Evolutionary conservation across 1,139 yeast genomes (phyloP), one percentile per base, ranked within the genome.

Genomic region (Candida sanyaensis): DNA sequence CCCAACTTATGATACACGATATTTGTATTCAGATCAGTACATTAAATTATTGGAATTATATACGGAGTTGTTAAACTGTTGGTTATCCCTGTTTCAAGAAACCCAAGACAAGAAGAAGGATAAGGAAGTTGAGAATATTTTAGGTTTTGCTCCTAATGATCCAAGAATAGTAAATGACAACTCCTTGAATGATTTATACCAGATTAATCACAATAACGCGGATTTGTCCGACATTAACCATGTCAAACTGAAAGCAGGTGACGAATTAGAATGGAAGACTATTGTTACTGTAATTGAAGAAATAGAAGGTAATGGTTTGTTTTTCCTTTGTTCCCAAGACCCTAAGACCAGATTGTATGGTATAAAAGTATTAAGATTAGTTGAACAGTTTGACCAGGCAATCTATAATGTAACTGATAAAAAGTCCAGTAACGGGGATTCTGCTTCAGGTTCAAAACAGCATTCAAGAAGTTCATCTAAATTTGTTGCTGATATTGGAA

Each of bases 231-330:
- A 61, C 30, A 52, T 64, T 1, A 69, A 60, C 10, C 54, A 48
- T 4, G 46, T 51, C 7, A 43, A 43, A 42, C 50, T 65, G 32
- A 77, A 71, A 44, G 75, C 80, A 6, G 69, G 79, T 17, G 93
- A 88, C 50, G 91, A 86, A 49, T 66, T 89, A 41, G 95, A 88
- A 58, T 76, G 92, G 79, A 88, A 88, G 57, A 83, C 83, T 34
- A 83, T 89, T 37, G 84, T 89, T 56, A 86, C 96, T 0, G 85
- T 88, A 0, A 85, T 92, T 44, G 98, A 93, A 64, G 97, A 92
- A 55, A 88, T 92, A 7, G 99, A 95, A 67, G 98, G 99, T 0
- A 90, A 92, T 61, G 99, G 97, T 0, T 68, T 95, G 36, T 93
- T 89, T 62, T 93, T 95, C 61, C 71, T 95, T 29, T 90, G 97